Evolutionary conservation across 2,329 filamentous ascomycete species (phyloP), one percentile per base, ranked within the genome.

Genomic region (Pestalotiopsis sp.): DNA sequence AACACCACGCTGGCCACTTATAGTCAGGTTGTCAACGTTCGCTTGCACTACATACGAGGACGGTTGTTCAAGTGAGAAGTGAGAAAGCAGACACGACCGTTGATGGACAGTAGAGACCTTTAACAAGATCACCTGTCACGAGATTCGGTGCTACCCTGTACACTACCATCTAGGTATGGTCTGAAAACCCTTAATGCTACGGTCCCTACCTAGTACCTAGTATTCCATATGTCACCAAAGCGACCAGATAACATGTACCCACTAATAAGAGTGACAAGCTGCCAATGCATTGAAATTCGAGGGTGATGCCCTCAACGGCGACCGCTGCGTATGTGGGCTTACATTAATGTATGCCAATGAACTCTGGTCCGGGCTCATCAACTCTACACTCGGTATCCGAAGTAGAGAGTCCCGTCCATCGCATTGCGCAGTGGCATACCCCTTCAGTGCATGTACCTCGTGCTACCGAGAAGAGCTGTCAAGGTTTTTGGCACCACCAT

Each of bases 1-100:
- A 59, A 59, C 57, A 59, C 57, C 57, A 59, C 57, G 57, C 57
- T 59, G 57, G 23, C 57, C 57, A 27, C 57, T 59, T 59, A 59
- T 59, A 25, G n/a, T 58, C 52, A 20, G n/a, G 6, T 25, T n/a
- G 25, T 31, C 27, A 31, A 31, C 27, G 27, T 31, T 31, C 5
- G 27, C 27, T 31, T 25, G 25, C 57, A 36, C 20, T 23, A 23
- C 25, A 59, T 13, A 59, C 57, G 57, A 59, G 57, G 57, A 9
- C 20, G 17, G 7, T n/a, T 52, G 45, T 6, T n/a, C 45, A 17
- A 52, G 20, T 52, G 45, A 5, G 1, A 9, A 12, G 45, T 59
- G 17, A 23, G 7, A 17, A 20, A 52, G 45, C 45, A 52, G 45
- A 52, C 20, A 9, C 2, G 27, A 31, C 45, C 45, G 45, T 52